Evolutionary conservation across 1,139 yeast genomes (phyloP).

Genomic region (Kodamaea plutei): DNA sequence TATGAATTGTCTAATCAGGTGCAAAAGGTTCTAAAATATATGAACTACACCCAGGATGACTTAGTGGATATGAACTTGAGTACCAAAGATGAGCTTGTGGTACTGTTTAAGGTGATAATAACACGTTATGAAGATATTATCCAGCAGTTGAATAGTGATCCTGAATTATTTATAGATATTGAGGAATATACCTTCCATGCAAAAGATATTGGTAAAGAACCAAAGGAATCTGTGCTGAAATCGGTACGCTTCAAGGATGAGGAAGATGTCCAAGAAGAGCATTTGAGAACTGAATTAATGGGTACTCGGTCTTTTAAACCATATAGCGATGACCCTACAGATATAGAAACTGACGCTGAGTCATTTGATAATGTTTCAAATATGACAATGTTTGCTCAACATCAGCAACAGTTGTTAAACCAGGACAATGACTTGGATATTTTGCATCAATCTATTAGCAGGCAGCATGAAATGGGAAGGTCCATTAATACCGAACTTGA

Average conservation of each 20-base stretch:
- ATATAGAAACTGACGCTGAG: constrained; percentile 14
- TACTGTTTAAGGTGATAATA: constrained; percentile 9
- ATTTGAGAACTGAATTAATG: constrained; percentile 15
- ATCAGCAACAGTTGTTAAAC: constrained; percentile 57
- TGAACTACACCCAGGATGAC: constrained; percentile 33
- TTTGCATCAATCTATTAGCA: constrained; percentile 56
- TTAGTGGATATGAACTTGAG: constrained; percentile 12
- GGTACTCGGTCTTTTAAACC: constrained; percentile 16
- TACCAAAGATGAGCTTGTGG: constrained; percentile 17
- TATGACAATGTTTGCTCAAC: constrained; percentile 57
- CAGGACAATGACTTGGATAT: constrained; percentile 63
- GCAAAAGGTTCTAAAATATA: constrained; percentile 28
- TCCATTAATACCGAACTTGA: constrained; percentile 64
- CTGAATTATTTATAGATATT: constrained; percentile 26
- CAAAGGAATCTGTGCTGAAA: constrained; percentile 24
- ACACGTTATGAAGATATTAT: constrained; percentile 20
- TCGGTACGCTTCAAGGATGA: constrained; percentile 54
- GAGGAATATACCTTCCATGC: constrained; percentile 32
- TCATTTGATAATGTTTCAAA: constrained; percentile 34
- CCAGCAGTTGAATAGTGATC: constrained; percentile 20
- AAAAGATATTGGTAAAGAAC: constrained; percentile 2
- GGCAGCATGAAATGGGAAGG: constrained; percentile 64
- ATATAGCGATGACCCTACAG: constrained; percentile 13
- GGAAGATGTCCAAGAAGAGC: constrained; percentile 20
- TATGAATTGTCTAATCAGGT: constrained; percentile 46